Conservation (phyloP, 306 rosid genomes). For the Ormosia semicastrata region DNA sequence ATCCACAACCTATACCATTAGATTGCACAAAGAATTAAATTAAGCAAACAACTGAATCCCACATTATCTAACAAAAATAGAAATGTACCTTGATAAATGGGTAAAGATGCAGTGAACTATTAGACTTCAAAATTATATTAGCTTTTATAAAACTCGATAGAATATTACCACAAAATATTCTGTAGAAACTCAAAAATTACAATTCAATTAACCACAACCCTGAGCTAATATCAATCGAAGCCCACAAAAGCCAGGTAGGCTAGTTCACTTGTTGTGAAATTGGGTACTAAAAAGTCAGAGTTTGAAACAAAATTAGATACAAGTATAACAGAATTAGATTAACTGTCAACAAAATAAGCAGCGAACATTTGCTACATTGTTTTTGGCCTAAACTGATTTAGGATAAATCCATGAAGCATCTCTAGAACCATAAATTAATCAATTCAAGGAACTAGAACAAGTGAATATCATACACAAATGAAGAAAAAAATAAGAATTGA, state of each 20-base stretch:
- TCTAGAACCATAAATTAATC: neutral
- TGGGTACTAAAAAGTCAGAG: neutral
- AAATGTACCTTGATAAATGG: neutral
- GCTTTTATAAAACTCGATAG: neutral
- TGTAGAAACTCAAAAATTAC: neutral
- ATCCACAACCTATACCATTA: constrained; percentile 72
- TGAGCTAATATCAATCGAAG: neutral
- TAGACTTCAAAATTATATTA: constrained; percentile 12
- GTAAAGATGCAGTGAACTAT: constrained; percentile 6
- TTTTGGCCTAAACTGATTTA: neutral
- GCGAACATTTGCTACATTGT: neutral
- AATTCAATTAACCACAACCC: neutral
- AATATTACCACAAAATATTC: neutral
- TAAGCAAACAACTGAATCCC: neutral
- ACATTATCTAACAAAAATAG: neutral
- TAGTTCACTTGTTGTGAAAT: neutral
- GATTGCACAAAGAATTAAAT: constrained; percentile 14
- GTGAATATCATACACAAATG: neutral
- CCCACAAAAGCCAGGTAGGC: neutral
- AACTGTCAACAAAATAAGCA: neutral
- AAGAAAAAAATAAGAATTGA: neutral
- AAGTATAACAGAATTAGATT: neutral
- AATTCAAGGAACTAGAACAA: constrained; percentile 8
- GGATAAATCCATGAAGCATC: neutral
- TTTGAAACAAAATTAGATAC: neutral